Conservation (phyloP, 2,329 filamentous ascomycete genomes). For the Neonectria hederae region DNA sequence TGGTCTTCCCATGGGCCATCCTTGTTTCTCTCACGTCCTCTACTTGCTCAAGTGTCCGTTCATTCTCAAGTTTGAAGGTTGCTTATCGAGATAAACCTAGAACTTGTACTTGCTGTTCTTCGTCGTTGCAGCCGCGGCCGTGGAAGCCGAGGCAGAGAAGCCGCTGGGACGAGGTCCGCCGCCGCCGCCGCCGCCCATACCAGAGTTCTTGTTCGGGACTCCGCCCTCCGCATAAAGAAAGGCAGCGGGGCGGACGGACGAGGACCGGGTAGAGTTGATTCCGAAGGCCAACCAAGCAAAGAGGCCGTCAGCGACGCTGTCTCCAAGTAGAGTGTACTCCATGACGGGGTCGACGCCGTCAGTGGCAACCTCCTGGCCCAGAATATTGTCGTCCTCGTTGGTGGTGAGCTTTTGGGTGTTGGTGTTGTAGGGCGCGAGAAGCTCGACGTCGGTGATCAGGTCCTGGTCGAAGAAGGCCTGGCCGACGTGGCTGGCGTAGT, state of each 20-base stretch:
- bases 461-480: conserved; percentile 72
- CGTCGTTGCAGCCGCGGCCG: conserved; percentile 1
- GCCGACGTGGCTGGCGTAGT: conserved; percentile 66
- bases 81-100: background rate
- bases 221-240: conserved; percentile 36
- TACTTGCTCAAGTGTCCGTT: background rate
- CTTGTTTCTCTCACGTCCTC: background rate
- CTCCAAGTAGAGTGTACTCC: conserved; percentile 66
- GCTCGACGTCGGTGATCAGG: conserved; percentile 62
- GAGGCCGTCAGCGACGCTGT: conserved; percentile 60
- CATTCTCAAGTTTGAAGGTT: background rate
- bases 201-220: conserved; percentile 35
- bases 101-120: conserved; percentile 18
- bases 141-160: background rate
- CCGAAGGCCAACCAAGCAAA: conserved; percentile 65
- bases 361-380: conserved; percentile 57
- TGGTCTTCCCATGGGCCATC: background rate
- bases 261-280: conserved; percentile 51
- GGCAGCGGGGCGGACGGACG: conserved; percentile 28
- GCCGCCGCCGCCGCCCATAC: conserved; percentile 5
- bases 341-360: conserved; percentile 66
- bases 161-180: background rate
- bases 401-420: conserved; percentile 58
- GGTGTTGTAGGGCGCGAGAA: conserved; percentile 55
- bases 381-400: conserved; percentile 61